Evolutionary conservation across 2,329 filamentous ascomycete genomes (phyloP), one percentile per base, ranked within the genome.

Genomic region (Calonectria hongkongensis): DNA sequence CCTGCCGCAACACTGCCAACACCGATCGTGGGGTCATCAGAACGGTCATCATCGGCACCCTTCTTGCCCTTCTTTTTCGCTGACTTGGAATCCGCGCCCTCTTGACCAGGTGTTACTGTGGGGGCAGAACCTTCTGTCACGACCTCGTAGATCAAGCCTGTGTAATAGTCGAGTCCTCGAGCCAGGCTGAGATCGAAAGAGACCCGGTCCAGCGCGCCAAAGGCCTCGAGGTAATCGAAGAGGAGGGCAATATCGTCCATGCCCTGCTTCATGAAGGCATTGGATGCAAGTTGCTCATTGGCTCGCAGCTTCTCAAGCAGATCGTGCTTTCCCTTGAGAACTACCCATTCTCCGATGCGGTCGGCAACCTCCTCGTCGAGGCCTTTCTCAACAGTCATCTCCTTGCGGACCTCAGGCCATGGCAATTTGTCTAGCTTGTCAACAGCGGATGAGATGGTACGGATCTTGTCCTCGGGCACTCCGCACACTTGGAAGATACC

Each of bases 341-440:
- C 89, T n/a, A 96, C 95, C 83, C 93, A 98, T 81, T 92, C 91
- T 79, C 95, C 95, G 79, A 98, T 98, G 81, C 92, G 93, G 85
- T 98, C 95, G 58, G 96, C 96, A 36, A 96, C 91, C 16, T 91
- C 92, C 28, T 88, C 87, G 50, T 92, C 90, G 2, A 98, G 88
- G 0, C 95, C 95, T 87, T 98, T 98, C 76, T 97, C 94, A 77
- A 96, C 94, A 0, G 94, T 93, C 96, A 98, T 98, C 84, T 98
- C 96, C 84, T 94, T 94, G 83, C 93, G 92, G 66, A 98, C 96
- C 75, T 98, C 95, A 39, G 90, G 90, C 96, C 96, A 98, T 1
- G 95, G 94, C 81, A 93, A 87, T 87, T 98, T 98, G 85, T 98
- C 96, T 68, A 98, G 88, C 88, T 98, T 98, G 87, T 98, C 96